These are phyloP conservation scores for Suhomyces sp. DNA, from an alignment of 805 yeast genomes.

Conservation along the genomic window DNA sequence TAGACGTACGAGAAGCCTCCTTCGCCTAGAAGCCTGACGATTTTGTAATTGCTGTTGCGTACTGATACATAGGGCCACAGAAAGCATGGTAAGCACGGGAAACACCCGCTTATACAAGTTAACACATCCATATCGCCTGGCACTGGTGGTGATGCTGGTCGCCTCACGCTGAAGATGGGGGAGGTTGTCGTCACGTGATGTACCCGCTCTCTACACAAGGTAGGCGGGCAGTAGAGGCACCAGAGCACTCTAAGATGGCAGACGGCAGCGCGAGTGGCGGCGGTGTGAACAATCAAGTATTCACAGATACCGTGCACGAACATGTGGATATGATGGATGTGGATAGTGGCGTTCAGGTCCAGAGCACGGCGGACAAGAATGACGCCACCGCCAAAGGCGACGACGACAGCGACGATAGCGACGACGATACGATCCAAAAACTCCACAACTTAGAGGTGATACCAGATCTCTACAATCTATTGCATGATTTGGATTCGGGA, in stretches of 20 bases:
- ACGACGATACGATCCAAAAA: constrained; percentile 16
- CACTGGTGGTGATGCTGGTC: background rate
- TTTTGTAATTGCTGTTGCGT: constrained; percentile 59
- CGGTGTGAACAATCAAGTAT: background rate
- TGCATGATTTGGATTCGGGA: constrained; percentile 36
- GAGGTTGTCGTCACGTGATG: background rate
- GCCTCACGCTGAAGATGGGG: background rate
- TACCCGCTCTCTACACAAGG: background rate
- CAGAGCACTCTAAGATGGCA: background rate
- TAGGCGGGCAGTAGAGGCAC: background rate
- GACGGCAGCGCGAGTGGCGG: background rate
- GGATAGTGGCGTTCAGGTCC: background rate
- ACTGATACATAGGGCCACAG: constrained; percentile 57
- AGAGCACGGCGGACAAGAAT: background rate
- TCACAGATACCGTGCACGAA: background rate
- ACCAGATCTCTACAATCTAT: constrained; percentile 35
- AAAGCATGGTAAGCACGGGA: constrained; percentile 45
- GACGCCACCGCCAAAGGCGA: background rate
- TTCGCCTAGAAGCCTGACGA: constrained; percentile 77
- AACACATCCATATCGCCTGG: constrained; percentile 21
- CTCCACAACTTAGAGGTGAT: constrained; percentile 32
- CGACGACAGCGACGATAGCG: constrained; percentile 3
- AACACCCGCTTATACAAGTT: constrained; percentile 27
- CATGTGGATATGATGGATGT: background rate
- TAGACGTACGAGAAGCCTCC: constrained; percentile 89